phyloP scores from a whole-genome alignment of 2,329 filamentous ascomycete species.

The Cercospora zeina region DNA sequence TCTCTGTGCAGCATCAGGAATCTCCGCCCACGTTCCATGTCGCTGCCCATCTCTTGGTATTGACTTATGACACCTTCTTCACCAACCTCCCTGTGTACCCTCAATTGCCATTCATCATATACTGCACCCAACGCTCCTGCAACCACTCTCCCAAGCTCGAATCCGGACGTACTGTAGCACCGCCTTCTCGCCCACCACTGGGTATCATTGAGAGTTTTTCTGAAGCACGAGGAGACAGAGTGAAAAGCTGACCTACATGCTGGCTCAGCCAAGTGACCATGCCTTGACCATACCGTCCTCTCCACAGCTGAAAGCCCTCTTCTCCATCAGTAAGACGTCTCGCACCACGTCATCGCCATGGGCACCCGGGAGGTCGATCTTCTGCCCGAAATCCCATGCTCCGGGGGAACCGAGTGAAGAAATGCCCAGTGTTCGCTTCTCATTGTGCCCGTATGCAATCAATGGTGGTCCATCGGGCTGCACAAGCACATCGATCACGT shows the following conservation, averaged over 20 bases:
- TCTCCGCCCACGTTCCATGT: neutral
- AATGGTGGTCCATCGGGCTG: constrained; percentile 34
- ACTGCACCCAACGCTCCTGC: neutral
- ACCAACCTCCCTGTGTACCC: neutral
- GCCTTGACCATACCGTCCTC: constrained; percentile 51
- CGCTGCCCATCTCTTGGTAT: neutral
- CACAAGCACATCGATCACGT: constrained; percentile 68
- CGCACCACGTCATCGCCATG: constrained; percentile 53
- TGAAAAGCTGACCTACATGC: constrained; percentile 14
- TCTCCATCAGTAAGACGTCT: constrained; percentile 46
- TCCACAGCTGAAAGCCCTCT: constrained; percentile 47
- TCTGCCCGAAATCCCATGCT: constrained; percentile 35
- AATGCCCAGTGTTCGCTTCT: constrained; percentile 34
- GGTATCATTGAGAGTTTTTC: neutral
- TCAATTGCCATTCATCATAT: neutral
- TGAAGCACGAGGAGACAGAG: neutral
- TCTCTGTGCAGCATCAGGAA: too few species aligned
- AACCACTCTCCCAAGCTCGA: neutral
- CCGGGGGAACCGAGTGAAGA: constrained; percentile 32
- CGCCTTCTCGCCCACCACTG: neutral
- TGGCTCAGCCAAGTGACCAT: constrained; percentile 40
- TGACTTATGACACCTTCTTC: too few species aligned
- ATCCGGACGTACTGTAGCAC: neutral
- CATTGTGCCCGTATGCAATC: constrained; percentile 38
- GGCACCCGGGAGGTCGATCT: constrained; percentile 43